phyloP scores from a whole-genome alignment of 2,329 filamentous ascomycete genomes.

The Xylariaceae sp. region DNA sequence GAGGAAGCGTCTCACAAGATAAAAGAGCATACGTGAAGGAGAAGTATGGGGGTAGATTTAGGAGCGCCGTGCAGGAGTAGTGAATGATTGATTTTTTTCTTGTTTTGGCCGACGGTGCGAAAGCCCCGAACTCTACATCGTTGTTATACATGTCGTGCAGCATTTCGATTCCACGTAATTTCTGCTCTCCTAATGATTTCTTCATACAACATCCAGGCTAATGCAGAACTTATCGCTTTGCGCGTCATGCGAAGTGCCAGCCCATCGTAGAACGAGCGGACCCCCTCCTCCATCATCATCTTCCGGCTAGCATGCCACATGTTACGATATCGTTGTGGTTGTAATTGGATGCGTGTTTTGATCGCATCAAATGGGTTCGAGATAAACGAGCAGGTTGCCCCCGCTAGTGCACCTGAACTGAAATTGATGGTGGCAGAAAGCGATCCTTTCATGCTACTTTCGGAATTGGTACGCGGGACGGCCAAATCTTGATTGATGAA shows the following conservation, averaged over 20 bases:
- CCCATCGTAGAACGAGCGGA: conserved; percentile 79
- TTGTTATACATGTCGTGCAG: conserved; percentile 21
- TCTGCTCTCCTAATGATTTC: conserved; percentile 75
- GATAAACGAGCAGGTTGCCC: conserved; percentile 75
- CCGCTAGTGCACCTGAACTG: conserved; percentile 73
- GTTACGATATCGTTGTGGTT: conserved; percentile 78
- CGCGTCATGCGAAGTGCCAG: conserved; percentile 80
- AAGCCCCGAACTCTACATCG: too few species aligned
- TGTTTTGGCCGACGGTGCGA: too few species aligned
- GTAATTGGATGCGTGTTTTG: conserved; percentile 90
- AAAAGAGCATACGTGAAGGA: too few species aligned
- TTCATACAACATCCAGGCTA: conserved; percentile 97
- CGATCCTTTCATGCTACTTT: conserved; percentile 29
- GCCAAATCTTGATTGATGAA: conserved; percentile 15
- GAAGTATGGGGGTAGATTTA: too few species aligned
- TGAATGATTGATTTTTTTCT: too few species aligned
- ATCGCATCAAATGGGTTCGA: conserved; percentile 97
- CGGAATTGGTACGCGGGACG: conserved; percentile 1
- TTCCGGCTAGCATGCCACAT: conserved; percentile 70
- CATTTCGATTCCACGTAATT: conserved; percentile 25
- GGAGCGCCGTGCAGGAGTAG: too few species aligned
- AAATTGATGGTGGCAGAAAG: conserved; percentile 75
- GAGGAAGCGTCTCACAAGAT: too few species aligned
- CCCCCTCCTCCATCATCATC: conserved; percentile 80
- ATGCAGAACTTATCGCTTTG: conserved; percentile 88